Evolutionary conservation across 2,329 filamentous ascomycete species (phyloP).

Genomic region (Periglandula ipomoeae): DNA sequence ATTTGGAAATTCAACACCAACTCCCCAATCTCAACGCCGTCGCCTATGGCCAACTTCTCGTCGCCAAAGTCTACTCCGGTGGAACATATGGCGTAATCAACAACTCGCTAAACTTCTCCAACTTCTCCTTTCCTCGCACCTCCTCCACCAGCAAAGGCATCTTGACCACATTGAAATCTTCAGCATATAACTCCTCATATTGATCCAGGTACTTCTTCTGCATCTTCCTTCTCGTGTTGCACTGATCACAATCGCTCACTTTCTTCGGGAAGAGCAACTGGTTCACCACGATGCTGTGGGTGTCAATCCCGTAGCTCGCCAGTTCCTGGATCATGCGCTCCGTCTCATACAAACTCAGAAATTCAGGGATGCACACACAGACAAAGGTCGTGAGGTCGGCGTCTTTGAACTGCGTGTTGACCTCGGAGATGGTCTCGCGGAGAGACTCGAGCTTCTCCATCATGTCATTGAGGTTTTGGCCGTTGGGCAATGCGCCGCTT

Average conservation of each 20-base stretch:
- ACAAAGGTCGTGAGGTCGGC: slow-evolving; percentile 93
- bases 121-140: slow-evolving; percentile 85
- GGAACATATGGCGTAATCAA: slow-evolving; percentile 67
- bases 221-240: slow-evolving; percentile 91
- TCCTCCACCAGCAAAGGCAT: slow-evolving; percentile 96
- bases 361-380: slow-evolving; percentile 97
- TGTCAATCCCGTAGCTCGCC: slow-evolving; percentile 86
- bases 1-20: too few species aligned
- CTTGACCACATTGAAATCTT: slow-evolving; percentile 92
- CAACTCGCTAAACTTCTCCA: slow-evolving; percentile 87
- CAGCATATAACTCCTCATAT: slow-evolving; percentile 96
- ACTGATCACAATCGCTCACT: slow-evolving; percentile 84
- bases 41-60: background rate
- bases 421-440: slow-evolving; percentile 86
- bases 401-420: slow-evolving; percentile 98
- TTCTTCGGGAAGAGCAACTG: slow-evolving; percentile 89
- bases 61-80: slow-evolving; percentile 33
- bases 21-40: background rate
- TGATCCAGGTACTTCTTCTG: slow-evolving; percentile 99
- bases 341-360: slow-evolving; percentile 93
- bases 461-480: slow-evolving; percentile 86
- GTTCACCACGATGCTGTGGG: slow-evolving; percentile 95
- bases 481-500: slow-evolving; percentile 68
- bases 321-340: slow-evolving; percentile 99
- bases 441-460: slow-evolving; percentile 91